Base-by-base conservation (phyloP, 208 protist genomes). In the Trypanosoma congolense region DNA sequence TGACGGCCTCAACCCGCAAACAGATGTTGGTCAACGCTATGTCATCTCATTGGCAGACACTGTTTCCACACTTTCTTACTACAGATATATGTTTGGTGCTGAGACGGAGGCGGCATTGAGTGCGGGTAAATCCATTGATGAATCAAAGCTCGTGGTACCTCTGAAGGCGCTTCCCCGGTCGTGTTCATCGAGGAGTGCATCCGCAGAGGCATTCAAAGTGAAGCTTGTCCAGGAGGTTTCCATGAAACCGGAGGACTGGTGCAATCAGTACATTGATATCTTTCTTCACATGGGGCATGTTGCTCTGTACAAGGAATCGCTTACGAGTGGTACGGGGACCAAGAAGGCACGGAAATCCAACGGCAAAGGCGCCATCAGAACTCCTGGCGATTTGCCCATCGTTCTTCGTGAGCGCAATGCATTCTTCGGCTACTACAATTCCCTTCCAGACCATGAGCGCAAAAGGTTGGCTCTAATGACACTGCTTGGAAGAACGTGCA, bases 231-330 rank as follows among this genome's bases (percentile, higher is more conserved):
- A 86, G 56, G 87, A 94, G 65, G 72, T 69, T 22, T 57, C 35
- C 53, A 90, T 91, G 83, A 87, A 82, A 65, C 87, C 87, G 19
- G 83, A 94, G 69, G 83, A 91, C 65, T 94, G 87, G 87, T 91
- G 83, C 56, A 87, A 84, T 60, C 75, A 80, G 61, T 91, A 90
- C 63, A 81, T 71, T 26, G 87, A 94, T 30, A 61, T 88, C 22
- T 87, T 91, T 36, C 65, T 87, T 36, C 77, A 88, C 51, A 89
- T 94, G 42, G 87, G 71, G 29, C 83, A 94, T 59, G 79, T 64
- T 33, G 74, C 75, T 3, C 69, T 94, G 33, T 80, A 92, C 51
- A 57, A 65, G 12, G 87, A 94, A 58, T 83, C 73, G 1, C 55
- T 77, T 45, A 62, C 16, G 19, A 30, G 65, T 38, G 52, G 51